phyloP scores from a whole-genome alignment of 2,329 filamentous ascomycete genomes.

The Tolypocladium inflatum region DNA sequence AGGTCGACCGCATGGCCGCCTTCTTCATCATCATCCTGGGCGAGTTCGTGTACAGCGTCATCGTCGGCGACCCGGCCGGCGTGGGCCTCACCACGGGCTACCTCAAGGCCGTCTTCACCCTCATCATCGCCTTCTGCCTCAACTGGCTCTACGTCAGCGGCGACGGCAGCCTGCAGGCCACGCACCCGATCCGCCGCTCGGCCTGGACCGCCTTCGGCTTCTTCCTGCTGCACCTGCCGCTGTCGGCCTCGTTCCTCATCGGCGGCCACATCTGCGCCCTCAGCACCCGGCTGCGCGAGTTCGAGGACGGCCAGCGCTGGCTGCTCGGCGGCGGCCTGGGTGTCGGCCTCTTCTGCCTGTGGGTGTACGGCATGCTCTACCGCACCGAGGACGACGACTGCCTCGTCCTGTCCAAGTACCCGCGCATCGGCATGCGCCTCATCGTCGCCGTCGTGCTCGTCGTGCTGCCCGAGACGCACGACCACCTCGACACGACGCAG shows the following conservation, averaged over 20 bases:
- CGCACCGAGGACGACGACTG: constrained; percentile 24
- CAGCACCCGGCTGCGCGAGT: constrained; percentile 25
- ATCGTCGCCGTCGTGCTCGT: constrained; percentile 20
- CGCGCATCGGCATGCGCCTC: constrained; percentile 24
- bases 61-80: constrained; percentile 36
- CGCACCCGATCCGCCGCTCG: constrained; percentile 34
- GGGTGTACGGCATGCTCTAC: constrained; percentile 31
- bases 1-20: constrained; percentile 38
- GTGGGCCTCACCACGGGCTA: constrained; percentile 32
- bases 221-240: constrained; percentile 33
- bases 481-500: constrained; percentile 17
- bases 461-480: constrained; percentile 24
- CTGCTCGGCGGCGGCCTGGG: constrained; percentile 35
- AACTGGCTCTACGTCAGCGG: constrained; percentile 41
- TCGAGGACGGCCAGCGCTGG: constrained; percentile 35
- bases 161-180: constrained; percentile 31
- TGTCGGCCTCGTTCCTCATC: constrained; percentile 35
- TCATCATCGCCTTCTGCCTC: constrained; percentile 38
- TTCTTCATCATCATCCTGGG: constrained; percentile 44
- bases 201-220: constrained; percentile 34
- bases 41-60: constrained; percentile 38
- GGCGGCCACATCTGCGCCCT: constrained; percentile 35
- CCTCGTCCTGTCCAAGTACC: constrained; percentile 22
- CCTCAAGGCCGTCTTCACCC: constrained; percentile 35
- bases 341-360: constrained; percentile 33